Conservation (phyloP, 208 protist species). For the Crithidia expoeki region DNA sequence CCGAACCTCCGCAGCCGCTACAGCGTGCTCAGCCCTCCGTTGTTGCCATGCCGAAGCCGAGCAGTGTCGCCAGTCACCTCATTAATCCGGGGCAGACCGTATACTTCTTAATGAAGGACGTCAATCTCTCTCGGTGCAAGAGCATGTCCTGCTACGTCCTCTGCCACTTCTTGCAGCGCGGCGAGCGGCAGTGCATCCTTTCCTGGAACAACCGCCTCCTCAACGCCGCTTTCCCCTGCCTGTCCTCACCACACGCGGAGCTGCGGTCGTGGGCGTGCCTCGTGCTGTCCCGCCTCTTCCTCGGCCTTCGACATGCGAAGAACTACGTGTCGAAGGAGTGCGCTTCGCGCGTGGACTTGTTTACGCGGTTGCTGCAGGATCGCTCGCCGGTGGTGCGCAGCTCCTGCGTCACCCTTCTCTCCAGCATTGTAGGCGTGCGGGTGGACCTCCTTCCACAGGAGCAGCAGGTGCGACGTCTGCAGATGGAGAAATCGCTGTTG, state of each 20-base stretch:
- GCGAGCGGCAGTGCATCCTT: slow-evolving; percentile 62
- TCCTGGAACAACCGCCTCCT: slow-evolving; percentile 88
- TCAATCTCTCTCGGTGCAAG: slow-evolving; percentile 78
- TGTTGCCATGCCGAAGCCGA: slow-evolving; percentile 16
- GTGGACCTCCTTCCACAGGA: slow-evolving; percentile 57
- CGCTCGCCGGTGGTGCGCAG: slow-evolving; percentile 88
- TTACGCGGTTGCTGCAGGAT: slow-evolving; percentile 79
- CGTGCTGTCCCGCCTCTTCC: slow-evolving; percentile 75
- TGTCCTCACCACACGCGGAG: slow-evolving; percentile 70
- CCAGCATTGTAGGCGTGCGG: slow-evolving; percentile 72
- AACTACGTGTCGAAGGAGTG: slow-evolving; percentile 80
- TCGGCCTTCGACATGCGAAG: slow-evolving; percentile 74
- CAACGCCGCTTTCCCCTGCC: slow-evolving; percentile 70
- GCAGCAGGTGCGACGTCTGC: slow-evolving; percentile 72
- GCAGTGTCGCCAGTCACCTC: slow-evolving; percentile 22
- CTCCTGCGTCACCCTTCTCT: slow-evolving; percentile 86
- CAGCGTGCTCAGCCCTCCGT: slow-evolving; percentile 17
- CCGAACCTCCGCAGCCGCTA: slow-evolving; percentile 12
- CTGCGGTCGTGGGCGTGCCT: slow-evolving; percentile 86
- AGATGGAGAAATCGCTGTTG: slow-evolving; percentile 88
- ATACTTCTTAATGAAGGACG: slow-evolving; percentile 73
- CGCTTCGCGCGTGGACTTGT: slow-evolving; percentile 68
- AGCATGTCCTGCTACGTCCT: slow-evolving; percentile 95
- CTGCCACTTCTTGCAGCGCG: slow-evolving; percentile 73
- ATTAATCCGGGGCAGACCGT: slow-evolving; percentile 37